Evolutionary conservation across 768 basidiomycete species (phyloP).

Genomic region (Suillus subaureus): DNA sequence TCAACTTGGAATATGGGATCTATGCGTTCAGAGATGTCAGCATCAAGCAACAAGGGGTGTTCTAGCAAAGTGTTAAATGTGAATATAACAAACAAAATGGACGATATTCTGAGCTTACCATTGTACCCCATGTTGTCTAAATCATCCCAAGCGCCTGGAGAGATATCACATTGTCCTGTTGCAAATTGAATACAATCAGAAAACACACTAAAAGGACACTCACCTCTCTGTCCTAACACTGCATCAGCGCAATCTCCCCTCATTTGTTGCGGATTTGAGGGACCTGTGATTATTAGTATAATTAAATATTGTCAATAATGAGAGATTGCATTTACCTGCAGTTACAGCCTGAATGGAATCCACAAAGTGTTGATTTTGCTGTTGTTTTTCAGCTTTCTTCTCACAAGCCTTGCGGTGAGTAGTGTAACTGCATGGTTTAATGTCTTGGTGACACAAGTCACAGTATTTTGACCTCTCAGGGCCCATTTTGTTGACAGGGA

Average conservation of each 20-base stretch:
- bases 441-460: not conserved
- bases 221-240: not conserved
- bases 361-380: not conserved
- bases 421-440: not conserved
- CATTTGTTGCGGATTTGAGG: not conserved
- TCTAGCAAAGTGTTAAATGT: not conserved
- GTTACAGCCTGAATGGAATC: not conserved
- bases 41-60: not conserved
- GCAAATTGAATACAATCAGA: not conserved
- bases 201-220: not conserved
- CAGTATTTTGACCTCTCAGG: not conserved
- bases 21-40: not conserved
- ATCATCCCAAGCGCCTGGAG: not conserved
- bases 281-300: not conserved
- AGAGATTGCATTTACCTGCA: not conserved
- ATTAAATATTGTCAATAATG: not conserved
- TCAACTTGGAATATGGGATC: slow-evolving; percentile 8
- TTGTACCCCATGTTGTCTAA: not conserved
- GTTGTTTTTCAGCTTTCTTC: not conserved
- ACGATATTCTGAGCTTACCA: not conserved
- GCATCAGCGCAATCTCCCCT: not conserved
- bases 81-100: not conserved
- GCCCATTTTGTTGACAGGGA: not conserved
- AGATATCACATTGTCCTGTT: not conserved
- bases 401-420: not conserved